A percentile compares a stretch with the other conserved stretches of the same genome.
Evolutionary conservation across 345 rosid genomes (phyloP).

Genomic region (Eucalyptus decipiens): DNA sequence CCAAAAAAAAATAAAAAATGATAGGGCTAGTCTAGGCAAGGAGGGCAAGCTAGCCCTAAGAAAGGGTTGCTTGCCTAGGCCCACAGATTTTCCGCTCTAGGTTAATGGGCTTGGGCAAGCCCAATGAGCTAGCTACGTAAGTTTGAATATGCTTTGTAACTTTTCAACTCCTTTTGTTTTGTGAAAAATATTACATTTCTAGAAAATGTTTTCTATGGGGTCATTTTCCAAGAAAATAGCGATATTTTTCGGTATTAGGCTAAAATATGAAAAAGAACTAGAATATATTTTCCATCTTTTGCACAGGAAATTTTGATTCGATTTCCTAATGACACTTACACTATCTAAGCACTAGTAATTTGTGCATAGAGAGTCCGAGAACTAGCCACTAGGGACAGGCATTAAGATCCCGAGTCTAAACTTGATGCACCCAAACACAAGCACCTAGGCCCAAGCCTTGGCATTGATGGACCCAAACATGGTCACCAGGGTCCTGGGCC

Average conservation of each 20-base stretch:
- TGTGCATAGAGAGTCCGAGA: rapidly evolving
- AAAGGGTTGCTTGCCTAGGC: neutral
- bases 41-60: neutral
- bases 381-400: too few species aligned
- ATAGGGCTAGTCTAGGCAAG: rapidly evolving
- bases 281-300: too few species aligned
- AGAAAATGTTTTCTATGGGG: neutral
- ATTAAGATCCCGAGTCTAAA: too few species aligned
- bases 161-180: too few species aligned
- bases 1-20: neutral
- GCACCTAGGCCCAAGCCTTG: too few species aligned
- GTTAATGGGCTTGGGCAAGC: neutral
- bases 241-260: rapidly evolving
- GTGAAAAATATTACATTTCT: too few species aligned
- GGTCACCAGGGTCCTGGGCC: rapidly evolving
- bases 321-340: too few species aligned
- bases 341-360: too few species aligned
- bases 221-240: neutral
- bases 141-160: neutral
- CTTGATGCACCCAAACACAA: too few species aligned
- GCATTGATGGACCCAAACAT: too few species aligned
- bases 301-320: rapidly evolving
- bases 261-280: too few species aligned
- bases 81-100: rapidly evolving
- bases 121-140: neutral